These are phyloP conservation scores for Thermothielavioides terrestris DNA, from an alignment of 495 filamentous ascomycete genomes.

Conservation along the genomic window DNA sequence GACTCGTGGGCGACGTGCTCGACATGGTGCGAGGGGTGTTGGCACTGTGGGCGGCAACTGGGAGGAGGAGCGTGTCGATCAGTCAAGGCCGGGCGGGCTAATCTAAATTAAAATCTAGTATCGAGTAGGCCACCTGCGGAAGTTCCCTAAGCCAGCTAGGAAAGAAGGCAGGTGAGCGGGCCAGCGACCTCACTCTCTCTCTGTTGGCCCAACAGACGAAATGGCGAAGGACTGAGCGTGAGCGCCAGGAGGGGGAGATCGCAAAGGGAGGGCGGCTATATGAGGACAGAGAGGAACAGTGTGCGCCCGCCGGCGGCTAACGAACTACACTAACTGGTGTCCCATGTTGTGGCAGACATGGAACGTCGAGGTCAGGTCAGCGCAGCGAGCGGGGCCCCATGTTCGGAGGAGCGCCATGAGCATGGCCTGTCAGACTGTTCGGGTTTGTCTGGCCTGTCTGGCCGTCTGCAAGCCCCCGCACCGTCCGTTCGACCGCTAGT, in stretches of 20 bases:
- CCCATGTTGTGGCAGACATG: no score
- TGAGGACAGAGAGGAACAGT: no score
- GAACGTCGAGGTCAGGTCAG: no score
- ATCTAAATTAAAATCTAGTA: not conserved
- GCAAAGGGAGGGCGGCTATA: constrained; percentile 21
- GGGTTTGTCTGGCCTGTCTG: no score
- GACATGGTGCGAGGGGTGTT: constrained; percentile 23
- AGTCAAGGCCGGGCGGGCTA: not conserved
- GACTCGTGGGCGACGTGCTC: constrained; percentile 30
- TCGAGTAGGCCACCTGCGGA: constrained; percentile 6
- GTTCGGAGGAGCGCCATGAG: no score
- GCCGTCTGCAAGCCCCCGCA: no score
- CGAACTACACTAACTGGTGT: no score
- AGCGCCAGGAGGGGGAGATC: constrained; percentile 11
- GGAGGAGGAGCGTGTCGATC: not conserved
- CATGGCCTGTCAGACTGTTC: no score
- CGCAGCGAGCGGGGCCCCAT: no score
- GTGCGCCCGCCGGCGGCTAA: not conserved
- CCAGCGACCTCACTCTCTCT: not conserved
- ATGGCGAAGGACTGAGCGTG: constrained; percentile 15
- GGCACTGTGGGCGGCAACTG: no score
- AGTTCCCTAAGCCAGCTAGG: constrained; percentile 18
- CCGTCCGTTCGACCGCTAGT: no score
- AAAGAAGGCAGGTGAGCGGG: constrained; percentile 5
- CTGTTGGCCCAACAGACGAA: not conserved